phyloP scores from a whole-genome alignment of 768 basidiomycete genomes.

The Boletus pseudopeckii region DNA sequence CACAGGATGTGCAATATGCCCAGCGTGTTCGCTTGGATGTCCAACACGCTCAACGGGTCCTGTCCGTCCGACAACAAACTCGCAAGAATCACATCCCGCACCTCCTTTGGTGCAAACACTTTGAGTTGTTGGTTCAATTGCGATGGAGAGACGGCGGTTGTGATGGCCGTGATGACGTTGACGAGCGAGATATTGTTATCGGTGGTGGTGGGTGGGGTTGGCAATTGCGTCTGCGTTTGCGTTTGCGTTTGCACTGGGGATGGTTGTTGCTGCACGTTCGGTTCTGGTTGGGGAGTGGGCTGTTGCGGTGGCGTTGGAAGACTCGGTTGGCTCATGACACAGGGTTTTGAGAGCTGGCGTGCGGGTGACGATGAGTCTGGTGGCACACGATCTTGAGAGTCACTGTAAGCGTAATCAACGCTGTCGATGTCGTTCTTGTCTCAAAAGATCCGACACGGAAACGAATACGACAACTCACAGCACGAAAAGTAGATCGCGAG shows the following conservation, averaged over 20 bases:
- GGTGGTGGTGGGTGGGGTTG: neutral
- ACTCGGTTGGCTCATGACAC: slow-evolving; percentile 26
- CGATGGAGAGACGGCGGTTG: slow-evolving; percentile 35
- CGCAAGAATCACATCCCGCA: slow-evolving; percentile 54
- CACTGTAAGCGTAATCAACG: neutral
- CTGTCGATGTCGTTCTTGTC: neutral
- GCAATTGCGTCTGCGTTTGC: slow-evolving; percentile 9
- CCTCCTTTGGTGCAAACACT: slow-evolving; percentile 50
- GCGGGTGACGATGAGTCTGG: neutral
- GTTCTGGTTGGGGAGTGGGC: slow-evolving; percentile 12
- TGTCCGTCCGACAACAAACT: slow-evolving; percentile 53
- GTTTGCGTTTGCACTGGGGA: slow-evolving; percentile 13
- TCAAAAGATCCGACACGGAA: neutral
- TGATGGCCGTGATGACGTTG: slow-evolving; percentile 45
- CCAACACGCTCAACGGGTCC: slow-evolving; percentile 63
- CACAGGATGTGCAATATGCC: slow-evolving; percentile 73
- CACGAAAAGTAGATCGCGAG: slow-evolving; percentile 1
- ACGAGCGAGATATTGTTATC: slow-evolving; percentile 32
- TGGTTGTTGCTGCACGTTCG: slow-evolving; percentile 14
- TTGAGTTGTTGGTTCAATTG: slow-evolving; percentile 45
- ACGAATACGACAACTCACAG: slow-evolving; percentile 6
- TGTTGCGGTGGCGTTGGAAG: slow-evolving; percentile 24
- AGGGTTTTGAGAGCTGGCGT: neutral
- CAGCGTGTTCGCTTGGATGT: slow-evolving; percentile 54
- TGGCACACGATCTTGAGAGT: neutral